Percentiles rank a stretch among this genome's conserved stretches.
Evolutionary conservation across 176 grass and related monocot species (phyloP).

Genomic region (Avena sativa): DNA sequence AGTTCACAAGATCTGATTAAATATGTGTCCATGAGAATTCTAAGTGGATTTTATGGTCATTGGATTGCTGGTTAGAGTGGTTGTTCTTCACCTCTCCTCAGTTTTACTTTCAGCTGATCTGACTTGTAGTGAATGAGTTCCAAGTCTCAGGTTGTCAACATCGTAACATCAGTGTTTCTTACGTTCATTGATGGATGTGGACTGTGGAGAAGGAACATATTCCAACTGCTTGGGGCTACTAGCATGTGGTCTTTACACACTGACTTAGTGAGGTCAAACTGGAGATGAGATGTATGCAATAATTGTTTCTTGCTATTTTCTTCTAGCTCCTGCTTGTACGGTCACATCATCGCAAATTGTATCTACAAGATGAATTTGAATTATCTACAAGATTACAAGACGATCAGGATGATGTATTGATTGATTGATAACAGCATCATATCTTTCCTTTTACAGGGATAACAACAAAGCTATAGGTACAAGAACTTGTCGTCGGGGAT

Average conservation of each 20-base stretch:
- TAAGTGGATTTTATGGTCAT: background rate
- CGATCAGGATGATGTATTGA: no score
- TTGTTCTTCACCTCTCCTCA: background rate
- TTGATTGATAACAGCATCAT: no score
- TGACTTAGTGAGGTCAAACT: background rate
- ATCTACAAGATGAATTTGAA: no score
- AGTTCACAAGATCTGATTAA: no score
- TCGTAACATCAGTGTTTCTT: background rate
- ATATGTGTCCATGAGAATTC: no score
- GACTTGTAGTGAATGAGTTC: background rate
- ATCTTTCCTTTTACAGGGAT: no score
- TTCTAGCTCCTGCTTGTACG: no score
- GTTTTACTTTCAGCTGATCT: slow-evolving; percentile 14
- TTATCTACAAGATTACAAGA: no score
- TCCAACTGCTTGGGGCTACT: slow-evolving; percentile 30
- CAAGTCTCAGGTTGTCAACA: slow-evolving; percentile 30
- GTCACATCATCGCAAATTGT: no score
- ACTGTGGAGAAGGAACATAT: slow-evolving; percentile 30
- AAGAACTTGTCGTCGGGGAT: no score
- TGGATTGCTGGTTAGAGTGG: background rate
- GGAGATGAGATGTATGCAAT: background rate
- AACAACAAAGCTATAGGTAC: no score
- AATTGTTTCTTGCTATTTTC: no score
- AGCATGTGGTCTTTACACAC: slow-evolving; percentile 16
- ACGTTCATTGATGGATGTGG: slow-evolving; percentile 31